Evolutionary conservation across 495 filamentous ascomycete genomes (phyloP).

Genomic region (Pseudoneurospora amorphoporcata): DNA sequence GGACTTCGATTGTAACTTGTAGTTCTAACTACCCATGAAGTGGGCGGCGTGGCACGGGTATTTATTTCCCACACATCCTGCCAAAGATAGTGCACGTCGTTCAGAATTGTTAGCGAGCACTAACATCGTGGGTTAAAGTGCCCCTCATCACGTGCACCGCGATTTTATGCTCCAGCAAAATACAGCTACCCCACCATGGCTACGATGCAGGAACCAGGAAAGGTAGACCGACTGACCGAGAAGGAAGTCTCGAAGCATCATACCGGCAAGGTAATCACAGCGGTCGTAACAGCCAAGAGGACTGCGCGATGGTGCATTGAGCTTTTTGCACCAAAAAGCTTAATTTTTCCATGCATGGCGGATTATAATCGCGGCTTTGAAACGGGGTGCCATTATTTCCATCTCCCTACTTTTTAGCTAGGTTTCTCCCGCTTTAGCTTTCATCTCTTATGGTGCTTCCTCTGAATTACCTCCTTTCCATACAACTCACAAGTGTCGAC

Average conservation of each 20-base stretch:
- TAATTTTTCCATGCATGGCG: background rate
- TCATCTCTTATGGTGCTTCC: background rate
- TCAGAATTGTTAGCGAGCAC: background rate
- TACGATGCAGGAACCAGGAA: background rate
- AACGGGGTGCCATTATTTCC: background rate
- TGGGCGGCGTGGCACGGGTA: too few relatives aligned
- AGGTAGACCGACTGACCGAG: background rate
- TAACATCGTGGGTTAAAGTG: background rate
- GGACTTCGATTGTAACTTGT: too few relatives aligned
- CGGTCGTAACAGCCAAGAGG: background rate
- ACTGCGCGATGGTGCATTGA: background rate
- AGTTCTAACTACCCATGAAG: too few relatives aligned
- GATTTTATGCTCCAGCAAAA: background rate
- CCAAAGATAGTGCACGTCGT: background rate
- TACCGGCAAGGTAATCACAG: background rate
- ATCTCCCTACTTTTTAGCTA: background rate
- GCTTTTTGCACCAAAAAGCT: background rate
- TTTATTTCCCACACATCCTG: too few relatives aligned
- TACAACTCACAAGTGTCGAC: background rate
- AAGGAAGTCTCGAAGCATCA: background rate
- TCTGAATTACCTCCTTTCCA: background rate
- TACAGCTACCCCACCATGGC: background rate
- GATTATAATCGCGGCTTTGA: background rate
- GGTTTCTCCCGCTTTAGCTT: background rate
- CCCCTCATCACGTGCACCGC: constrained; percentile 13